Base-by-base conservation (phyloP, 805 yeast genomes). In the Ogataea thermomethanolica region DNA sequence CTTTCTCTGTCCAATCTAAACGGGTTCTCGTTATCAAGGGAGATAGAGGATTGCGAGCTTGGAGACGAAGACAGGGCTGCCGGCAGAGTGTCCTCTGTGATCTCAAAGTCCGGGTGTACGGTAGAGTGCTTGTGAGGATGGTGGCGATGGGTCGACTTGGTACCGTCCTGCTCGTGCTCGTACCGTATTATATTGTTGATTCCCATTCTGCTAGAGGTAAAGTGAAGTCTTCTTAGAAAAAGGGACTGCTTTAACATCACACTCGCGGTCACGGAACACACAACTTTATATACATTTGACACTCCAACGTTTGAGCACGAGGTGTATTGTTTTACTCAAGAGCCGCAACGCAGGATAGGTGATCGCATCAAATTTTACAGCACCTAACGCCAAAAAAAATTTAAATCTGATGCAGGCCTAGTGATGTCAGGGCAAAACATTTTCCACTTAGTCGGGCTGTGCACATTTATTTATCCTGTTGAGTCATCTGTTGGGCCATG, bases 1-100 rank as follows among this genome's bases (percentile, higher is more conserved):
- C 81, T 74, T 4, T 68, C 66, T 54, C 70, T 73, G 22, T 65
- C 63, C 34, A 79, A 63, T 1, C 70, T 64, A 56, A 76, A 77
- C 9, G 69, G 69, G 27, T 49, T 46, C 15, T 41, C 45, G 10
- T 30, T n/a, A n/a, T 31, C 35, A 4, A 41, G 27, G 7, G 50
- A 42, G 9, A 33, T 29, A 6, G 42, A 29, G 7, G 38, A 35
- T 9, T 43, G 21, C 2, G 48, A 29, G 5, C 49, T 46, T 3
- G 37, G 41, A 9, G 48, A 41, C 13, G 40, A 17, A 5, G 41
- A 37, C 11, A 33, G 21, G 5, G 29, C 28, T 2, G 44, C 35
- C 8, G 36, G 29, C 11, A 22, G 9, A 21, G 29, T 37, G 10
- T 34, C 44, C 5, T 17, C 33, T 9, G 10, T 25, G 10, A 25